These are phyloP conservation scores for Phaeosphaeriaceae sp. DNA, from an alignment of 2,329 filamentous ascomycete species.

Conservation along the genomic window DNA sequence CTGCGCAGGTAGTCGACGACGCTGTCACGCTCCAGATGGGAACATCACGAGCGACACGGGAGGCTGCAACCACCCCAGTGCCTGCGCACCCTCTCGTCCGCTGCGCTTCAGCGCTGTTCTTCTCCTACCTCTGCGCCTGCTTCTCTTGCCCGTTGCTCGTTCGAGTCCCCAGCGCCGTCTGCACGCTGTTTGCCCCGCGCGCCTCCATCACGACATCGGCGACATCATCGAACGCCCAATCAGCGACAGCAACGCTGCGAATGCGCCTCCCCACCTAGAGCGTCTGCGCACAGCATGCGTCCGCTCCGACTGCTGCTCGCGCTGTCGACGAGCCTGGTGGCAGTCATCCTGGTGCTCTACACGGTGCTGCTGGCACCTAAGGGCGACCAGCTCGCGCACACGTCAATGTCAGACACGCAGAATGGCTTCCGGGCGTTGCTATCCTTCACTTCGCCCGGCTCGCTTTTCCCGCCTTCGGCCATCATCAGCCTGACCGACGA, in stretches of 20 bases:
- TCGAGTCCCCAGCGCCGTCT: not conserved
- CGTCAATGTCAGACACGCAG: slow-evolving; percentile 34
- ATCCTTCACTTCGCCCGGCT: slow-evolving; percentile 68
- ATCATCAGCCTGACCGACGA: slow-evolving; percentile 97
- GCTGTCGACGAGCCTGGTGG: slow-evolving; percentile 51
- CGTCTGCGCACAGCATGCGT: slow-evolving; percentile 37
- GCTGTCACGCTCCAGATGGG: not conserved
- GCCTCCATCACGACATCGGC: slow-evolving; percentile 20
- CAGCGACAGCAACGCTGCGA: not conserved
- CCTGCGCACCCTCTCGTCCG: not conserved
- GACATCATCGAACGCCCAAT: slow-evolving; percentile 21
- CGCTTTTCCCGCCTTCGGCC: slow-evolving; percentile 92
- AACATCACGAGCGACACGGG: not conserved
- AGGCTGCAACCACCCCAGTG: not conserved
- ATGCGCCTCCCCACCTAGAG: not conserved
- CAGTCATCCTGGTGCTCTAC: slow-evolving; percentile 54
- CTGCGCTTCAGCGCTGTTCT: not conserved
- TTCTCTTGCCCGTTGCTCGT: not conserved
- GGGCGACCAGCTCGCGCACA: slow-evolving; percentile 19
- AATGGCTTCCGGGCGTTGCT: slow-evolving; percentile 52
- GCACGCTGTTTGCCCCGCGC: slow-evolving; percentile 3
- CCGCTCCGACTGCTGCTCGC: slow-evolving; percentile 49
- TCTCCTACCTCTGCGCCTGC: not conserved
- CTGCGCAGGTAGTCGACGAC: not conserved
- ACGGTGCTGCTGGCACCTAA: slow-evolving; percentile 35